phyloP scores from a whole-genome alignment of 768 basidiomycete genomes.

The Kondoa malvinella region DNA sequence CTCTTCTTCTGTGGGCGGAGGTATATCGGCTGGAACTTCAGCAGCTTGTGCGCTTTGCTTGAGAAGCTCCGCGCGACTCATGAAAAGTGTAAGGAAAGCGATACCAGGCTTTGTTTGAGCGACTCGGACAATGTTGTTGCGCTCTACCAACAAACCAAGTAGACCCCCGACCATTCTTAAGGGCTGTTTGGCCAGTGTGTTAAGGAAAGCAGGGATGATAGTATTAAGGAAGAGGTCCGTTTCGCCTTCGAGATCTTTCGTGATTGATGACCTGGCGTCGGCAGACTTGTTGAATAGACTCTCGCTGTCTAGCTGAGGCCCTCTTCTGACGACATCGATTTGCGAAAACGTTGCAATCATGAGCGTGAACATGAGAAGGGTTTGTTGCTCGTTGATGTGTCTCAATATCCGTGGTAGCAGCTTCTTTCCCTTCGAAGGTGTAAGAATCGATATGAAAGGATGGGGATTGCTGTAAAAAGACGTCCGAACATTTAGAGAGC shows the following conservation, averaged over 20 bases:
- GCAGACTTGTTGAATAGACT: constrained; percentile 23
- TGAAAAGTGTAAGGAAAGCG: constrained; percentile 70
- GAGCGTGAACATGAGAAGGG: constrained; percentile 73
- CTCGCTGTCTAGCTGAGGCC: constrained; percentile 47
- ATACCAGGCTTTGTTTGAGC: constrained; percentile 76
- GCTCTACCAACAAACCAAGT: constrained; percentile 61
- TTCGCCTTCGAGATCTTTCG: constrained; percentile 58
- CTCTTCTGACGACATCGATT: constrained; percentile 71
- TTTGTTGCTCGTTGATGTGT: constrained; percentile 57
- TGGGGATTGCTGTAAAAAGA: constrained; percentile 55
- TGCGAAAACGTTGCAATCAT: constrained; percentile 87
- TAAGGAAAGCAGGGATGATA: constrained; percentile 70
- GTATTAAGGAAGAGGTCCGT: constrained; percentile 74
- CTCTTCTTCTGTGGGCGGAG: constrained; percentile 47
- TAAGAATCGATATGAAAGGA: constrained; percentile 83
- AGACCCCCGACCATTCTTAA: constrained; percentile 72
- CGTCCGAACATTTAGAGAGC: background rate
- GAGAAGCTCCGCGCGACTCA: constrained; percentile 83
- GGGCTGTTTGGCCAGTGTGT: constrained; percentile 58
- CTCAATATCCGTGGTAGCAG: constrained; percentile 75
- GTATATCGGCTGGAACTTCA: constrained; percentile 37
- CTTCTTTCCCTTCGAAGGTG: constrained; percentile 78
- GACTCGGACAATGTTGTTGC: constrained; percentile 54
- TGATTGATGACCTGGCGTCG: constrained; percentile 28
- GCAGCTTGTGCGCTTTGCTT: constrained; percentile 45